phyloP scores from a whole-genome alignment of 805 yeast genomes.

The Saturnispora mendoncae region DNA sequence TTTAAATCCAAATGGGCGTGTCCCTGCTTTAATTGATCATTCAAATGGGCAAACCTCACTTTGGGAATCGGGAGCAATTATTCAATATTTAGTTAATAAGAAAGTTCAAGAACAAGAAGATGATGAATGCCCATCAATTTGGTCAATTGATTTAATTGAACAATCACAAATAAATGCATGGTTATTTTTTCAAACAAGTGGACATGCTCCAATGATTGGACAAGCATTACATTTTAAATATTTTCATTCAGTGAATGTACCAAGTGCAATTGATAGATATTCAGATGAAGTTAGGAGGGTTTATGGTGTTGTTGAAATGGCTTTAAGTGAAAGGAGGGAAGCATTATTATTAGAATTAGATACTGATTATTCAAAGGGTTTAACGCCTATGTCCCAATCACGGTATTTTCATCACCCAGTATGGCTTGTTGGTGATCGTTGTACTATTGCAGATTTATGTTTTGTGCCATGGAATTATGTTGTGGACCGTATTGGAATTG shows the following conservation, averaged over 20 bases:
- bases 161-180: constrained; percentile 81
- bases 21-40: constrained; percentile 91
- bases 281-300: constrained; percentile 89
- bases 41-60: constrained; percentile 49
- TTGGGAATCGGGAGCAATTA: constrained; percentile 95
- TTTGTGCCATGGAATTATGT: constrained; percentile 98
- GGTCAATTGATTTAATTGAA: constrained; percentile 70
- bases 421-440: constrained; percentile 84
- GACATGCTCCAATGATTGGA: constrained; percentile 98
- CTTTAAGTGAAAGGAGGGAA: constrained; percentile 86
- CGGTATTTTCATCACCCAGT: constrained; percentile 88
- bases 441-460: constrained; percentile 81
- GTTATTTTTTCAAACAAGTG: constrained; percentile 92
- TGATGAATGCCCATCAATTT: constrained; percentile 58
- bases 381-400: constrained; percentile 77
- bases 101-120: constrained; percentile 54
- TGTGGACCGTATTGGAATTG: constrained; percentile 85
- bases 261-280: constrained; percentile 84
- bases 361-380: constrained; percentile 76
- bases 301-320: constrained; percentile 91
- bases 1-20: constrained; percentile 93
- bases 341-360: constrained; percentile 84
- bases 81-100: constrained; percentile 69
- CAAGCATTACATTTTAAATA: constrained; percentile 92
- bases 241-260: constrained; percentile 78